Base-by-base conservation (phyloP, 345 rosid genomes). In the Fremontodendron californicum region DNA sequence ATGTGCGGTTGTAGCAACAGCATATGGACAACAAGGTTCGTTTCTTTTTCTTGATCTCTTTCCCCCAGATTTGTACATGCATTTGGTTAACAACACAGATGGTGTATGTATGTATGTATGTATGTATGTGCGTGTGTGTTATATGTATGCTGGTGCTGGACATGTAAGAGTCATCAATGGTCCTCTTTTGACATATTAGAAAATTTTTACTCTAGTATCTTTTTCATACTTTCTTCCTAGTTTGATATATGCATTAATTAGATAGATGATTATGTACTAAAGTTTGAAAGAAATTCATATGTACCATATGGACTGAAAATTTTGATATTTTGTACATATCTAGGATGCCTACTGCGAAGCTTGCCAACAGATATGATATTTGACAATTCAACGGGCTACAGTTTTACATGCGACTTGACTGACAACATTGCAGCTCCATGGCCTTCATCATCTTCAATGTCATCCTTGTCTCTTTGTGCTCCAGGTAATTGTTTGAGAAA, bases 391-490 rank as follows among this genome's bases (percentile, higher is more conserved):
- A 90, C 98, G 29, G 99, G 98, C 62, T 90, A 84, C 86, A 91
- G 97, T 79, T 91, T 96, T 86, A 90, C 94, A n/a, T 96, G 98
- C 71, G 99, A 96, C 85, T 83, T 96, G 85, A 89, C 91, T 46
- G 99, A 96, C 83, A 96, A 96, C 82, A 93, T 92, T 67, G 97
- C 85, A 21, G 99, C 99, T 54, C 99, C 99, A 46, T 96, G 99
- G 99, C 99, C 99, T 68, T 84, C 89, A 58, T 93, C 99, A 16
- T 89, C 98, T 23, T 88, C 97, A 69, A 77, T 92, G 84, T 82
- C 98, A 76, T 86, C 98, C 35, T 40, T 92, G 81, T 93, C 99
- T 48, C 90, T 96, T 18, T 96, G 99, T 85, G 97, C 99, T 72
- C 97, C 98, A 43, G 99, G 98, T 95, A 85, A 77, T 68, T 62